Conservation (phyloP, 495 filamentous ascomycete species). For the Penicillium flavigenum region DNA sequence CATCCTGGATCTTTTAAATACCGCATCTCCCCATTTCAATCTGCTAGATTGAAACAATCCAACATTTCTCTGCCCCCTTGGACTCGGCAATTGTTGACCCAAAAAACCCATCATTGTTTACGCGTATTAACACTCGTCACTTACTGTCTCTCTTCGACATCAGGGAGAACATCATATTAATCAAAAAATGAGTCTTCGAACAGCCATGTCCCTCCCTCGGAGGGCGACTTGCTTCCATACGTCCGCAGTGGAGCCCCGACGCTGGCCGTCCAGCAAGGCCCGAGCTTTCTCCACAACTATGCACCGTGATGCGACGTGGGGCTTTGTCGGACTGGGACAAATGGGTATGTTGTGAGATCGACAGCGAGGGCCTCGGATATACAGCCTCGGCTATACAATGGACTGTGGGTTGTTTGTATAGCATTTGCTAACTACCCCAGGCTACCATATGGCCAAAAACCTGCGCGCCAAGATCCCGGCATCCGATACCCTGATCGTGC, state of each 20-base stretch:
- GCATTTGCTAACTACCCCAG: slow-evolving; percentile 32
- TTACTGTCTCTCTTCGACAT: background rate
- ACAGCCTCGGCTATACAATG: background rate
- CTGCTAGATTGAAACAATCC: background rate
- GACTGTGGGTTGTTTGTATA: slow-evolving; percentile 4
- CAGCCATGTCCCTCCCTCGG: slow-evolving; percentile 20
- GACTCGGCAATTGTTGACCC: slow-evolving; percentile 5
- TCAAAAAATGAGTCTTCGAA: slow-evolving; percentile 23
- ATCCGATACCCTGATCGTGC: slow-evolving; percentile 65
- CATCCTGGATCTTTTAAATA: slow-evolving; percentile 5
- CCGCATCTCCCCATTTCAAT: background rate
- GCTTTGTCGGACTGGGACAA: slow-evolving; percentile 82
- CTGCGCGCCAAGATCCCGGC: slow-evolving; percentile 72
- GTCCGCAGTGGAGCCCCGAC: slow-evolving; percentile 15
- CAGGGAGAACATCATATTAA: background rate
- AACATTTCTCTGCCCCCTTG: background rate
- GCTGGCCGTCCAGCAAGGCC: slow-evolving; percentile 19
- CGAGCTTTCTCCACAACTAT: slow-evolving; percentile 58
- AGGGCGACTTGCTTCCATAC: slow-evolving; percentile 20
- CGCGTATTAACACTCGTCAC: background rate
- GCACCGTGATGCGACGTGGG: slow-evolving; percentile 63
- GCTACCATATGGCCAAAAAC: slow-evolving; percentile 87
- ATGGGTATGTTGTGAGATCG: slow-evolving; percentile 64
- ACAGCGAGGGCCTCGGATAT: background rate
- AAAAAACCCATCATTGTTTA: background rate